phyloP scores from a whole-genome alignment of 306 rosid genomes.

The Fagus crenata region DNA sequence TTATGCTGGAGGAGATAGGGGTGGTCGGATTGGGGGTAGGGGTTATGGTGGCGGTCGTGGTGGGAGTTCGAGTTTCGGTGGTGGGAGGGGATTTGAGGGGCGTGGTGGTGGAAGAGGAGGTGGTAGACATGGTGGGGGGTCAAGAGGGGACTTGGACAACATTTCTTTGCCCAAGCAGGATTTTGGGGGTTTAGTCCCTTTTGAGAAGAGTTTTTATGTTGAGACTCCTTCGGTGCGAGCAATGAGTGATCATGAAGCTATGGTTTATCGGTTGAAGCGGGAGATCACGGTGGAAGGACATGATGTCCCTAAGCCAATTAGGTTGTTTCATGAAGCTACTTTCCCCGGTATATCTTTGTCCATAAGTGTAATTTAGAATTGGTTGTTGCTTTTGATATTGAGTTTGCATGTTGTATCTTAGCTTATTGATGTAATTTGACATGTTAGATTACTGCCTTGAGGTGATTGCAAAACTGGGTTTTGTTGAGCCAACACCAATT shows the following conservation, averaged over 20 bases:
- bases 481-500: constrained; percentile 92
- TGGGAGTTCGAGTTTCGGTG: constrained; percentile 22
- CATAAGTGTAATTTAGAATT: neutral
- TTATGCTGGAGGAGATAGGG: constrained; percentile 29
- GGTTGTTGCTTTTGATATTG: neutral
- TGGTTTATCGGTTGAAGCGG: constrained; percentile 54
- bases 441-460: constrained; percentile 77
- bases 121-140: constrained; percentile 63
- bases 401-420: neutral
- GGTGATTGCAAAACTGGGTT: constrained; percentile 83
- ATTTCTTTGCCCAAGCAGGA: constrained; percentile 74
- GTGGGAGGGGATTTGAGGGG: constrained; percentile 35
- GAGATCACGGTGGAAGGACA: constrained; percentile 84
- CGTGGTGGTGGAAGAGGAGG: constrained; percentile 59
- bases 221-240: constrained; percentile 62
- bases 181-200: constrained; percentile 77
- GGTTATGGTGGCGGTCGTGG: constrained; percentile 45
- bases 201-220: constrained; percentile 76
- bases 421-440: constrained; percentile 22
- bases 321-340: constrained; percentile 67
- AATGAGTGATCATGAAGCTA: constrained; percentile 71
- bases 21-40: constrained; percentile 41
- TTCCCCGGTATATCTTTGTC: constrained; percentile 65
- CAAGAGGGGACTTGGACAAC: constrained; percentile 74
- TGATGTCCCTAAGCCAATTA: constrained; percentile 80